Conservation (phyloP, 441 rosid species). For the Melastoma candidum region DNA sequence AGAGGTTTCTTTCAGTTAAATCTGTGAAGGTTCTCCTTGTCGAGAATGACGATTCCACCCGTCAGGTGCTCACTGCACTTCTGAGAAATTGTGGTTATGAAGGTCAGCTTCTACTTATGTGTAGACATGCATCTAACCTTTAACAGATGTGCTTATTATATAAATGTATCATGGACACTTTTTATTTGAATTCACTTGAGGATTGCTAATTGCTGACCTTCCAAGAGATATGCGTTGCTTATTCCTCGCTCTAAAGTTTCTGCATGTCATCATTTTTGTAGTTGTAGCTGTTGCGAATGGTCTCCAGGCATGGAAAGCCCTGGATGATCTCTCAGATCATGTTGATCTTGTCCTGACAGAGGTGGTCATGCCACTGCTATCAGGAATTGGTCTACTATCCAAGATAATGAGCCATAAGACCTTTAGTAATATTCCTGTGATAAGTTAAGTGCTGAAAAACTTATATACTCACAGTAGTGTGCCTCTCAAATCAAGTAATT, state of each 20-base stretch:
- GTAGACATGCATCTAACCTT: no score
- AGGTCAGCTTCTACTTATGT: no score
- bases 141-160: no score
- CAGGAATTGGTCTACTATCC: constrained; percentile 61
- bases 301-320: constrained; percentile 60
- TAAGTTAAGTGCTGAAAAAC: constrained; percentile 35
- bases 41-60: constrained; percentile 73
- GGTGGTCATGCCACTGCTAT: constrained; percentile 57
- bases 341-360: constrained; percentile 68
- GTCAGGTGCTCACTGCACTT: constrained; percentile 66
- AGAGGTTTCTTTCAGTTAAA: constrained; percentile 60
- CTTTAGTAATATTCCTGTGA: constrained; percentile 60
- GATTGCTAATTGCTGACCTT: not conserved
- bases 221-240: not conserved
- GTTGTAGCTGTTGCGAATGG: constrained; percentile 58
- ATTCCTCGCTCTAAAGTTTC: not conserved
- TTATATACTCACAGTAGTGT: not conserved
- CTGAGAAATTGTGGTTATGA: constrained; percentile 32
- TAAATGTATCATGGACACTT: no score
- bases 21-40: constrained; percentile 79
- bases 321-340: constrained; percentile 50
- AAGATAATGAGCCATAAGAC: constrained; percentile 72
- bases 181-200: not conserved
- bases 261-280: constrained; percentile 17
- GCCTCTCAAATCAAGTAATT: constrained; percentile 9